Base-by-base conservation (phyloP, 2,329 filamentous ascomycete genomes). In the Orbilia oligospora region DNA sequence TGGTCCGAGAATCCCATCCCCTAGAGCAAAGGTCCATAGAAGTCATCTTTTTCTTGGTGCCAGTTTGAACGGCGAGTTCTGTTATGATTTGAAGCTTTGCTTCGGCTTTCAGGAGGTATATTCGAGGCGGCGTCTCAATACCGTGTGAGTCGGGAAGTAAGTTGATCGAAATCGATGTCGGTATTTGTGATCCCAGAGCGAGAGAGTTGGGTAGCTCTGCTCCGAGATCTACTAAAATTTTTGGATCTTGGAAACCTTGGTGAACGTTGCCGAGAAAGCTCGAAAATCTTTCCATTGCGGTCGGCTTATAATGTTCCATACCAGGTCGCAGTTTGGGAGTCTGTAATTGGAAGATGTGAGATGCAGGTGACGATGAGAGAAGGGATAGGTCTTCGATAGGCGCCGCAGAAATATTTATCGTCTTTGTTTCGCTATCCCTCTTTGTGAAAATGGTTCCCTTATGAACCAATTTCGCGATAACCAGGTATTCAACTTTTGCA, bases 371-470 rank as follows among this genome's bases (percentile, higher is more conserved):
- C 10, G 72, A 65, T 3, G 51, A 56, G 1, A 64, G 49, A 10
- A 68, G 46, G 6, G 67, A 63, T 1, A 38, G 36, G 5, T 36
- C 51, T 27, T 71, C 58, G 4, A 68, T 16, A 1, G 73, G 67
- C 12, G 73, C 73, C 16, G 73, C 56, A 18, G 72, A 77, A 30
- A 77, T 77, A 20, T 77, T 71, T 44, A 77, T 68, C 12, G 27
- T 49, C 16, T 71, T 66, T 10, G 51, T 61, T 49, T 77, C 67
- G 30, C 30, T 77, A 14, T 77, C 73, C 18, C 73, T 65, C 33
- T 65, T 71, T 4, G 68, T 77, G 67, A 77, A 77, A 24, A 77
- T 71, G n/a, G 67, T 56, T n/a, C 66, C 67, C n/a, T 77, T 77
- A n/a, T 77, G 61, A 56, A 67, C 56, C 5, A 77, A 5, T 24